Evolutionary conservation across 2,329 filamentous ascomycete genomes (phyloP).

Genomic region (Metarhizium robertsii): DNA sequence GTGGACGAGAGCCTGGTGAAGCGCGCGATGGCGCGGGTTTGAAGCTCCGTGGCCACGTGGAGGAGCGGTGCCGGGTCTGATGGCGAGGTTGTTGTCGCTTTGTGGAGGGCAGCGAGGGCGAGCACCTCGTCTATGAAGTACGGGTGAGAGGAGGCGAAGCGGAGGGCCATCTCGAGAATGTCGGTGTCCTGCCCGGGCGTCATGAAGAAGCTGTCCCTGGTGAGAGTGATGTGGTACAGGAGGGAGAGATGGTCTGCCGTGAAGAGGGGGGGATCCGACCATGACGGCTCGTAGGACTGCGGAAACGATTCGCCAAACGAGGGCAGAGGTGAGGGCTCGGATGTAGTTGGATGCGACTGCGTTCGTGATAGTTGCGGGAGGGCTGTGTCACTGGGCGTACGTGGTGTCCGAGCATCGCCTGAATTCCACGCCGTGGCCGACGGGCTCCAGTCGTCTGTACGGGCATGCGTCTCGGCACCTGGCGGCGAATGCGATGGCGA

Average conservation of each 20-base stretch:
- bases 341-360: background rate
- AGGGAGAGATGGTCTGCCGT: conserved; percentile 30
- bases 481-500: background rate
- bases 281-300: background rate
- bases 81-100: conserved; percentile 8
- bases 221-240: conserved; percentile 25
- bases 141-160: conserved; percentile 23
- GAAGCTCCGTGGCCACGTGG: conserved; percentile 32
- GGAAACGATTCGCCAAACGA: conserved; percentile 7
- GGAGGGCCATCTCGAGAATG: conserved; percentile 22
- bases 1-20: conserved; percentile 23
- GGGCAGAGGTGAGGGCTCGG: background rate
- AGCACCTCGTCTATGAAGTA: conserved; percentile 39
- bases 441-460: background rate
- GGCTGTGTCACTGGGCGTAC: background rate
- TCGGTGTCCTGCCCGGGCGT: conserved; percentile 11
- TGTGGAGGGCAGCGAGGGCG: conserved; percentile 34
- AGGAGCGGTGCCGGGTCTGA: conserved; percentile 12
- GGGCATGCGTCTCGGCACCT: too few species aligned
- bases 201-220: conserved; percentile 14
- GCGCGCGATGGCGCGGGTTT: conserved; percentile 31
- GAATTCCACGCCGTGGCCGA: background rate
- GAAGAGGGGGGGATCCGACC: conserved; percentile 12
- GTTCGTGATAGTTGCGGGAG: background rate
- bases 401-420: background rate